A percentile compares a stretch with the other conserved stretches of the same genome.
Conservation (phyloP, 1,284 basidiomycete genomes). For the Ganoderma leucocontextum region DNA sequence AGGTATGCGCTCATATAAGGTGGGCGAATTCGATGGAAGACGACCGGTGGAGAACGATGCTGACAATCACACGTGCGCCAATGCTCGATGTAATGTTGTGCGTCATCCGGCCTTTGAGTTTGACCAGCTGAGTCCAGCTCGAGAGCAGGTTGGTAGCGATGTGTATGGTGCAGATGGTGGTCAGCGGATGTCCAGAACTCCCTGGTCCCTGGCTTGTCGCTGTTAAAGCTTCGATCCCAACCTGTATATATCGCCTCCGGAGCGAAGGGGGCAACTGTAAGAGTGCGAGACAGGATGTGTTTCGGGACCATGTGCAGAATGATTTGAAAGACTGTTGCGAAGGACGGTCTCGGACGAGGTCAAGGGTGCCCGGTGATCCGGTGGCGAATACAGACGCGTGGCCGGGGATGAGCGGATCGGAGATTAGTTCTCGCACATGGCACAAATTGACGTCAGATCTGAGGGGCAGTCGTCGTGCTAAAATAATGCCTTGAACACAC, state of each 20-base stretch:
- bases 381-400: not conserved
- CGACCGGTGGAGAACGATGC: not conserved
- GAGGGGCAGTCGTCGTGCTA: constrained; percentile 17
- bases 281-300: constrained; percentile 3
- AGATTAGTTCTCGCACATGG: constrained; percentile 9
- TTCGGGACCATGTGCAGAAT: not conserved
- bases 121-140: constrained; percentile 12
- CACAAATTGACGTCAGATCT: constrained; percentile 20
- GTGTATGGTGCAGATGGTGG: not conserved
- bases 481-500: constrained; percentile 5
- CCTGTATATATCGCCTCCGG: not conserved
- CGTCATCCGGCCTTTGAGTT: constrained; percentile 12
- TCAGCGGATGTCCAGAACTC: not conserved
- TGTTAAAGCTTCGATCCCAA: not conserved
- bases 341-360: not conserved
- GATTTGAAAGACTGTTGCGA: not conserved
- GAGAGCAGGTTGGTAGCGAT: not conserved
- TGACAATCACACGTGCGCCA: not conserved
- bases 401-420: constrained; percentile 4
- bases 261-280: not conserved
- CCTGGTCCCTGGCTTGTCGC: not conserved
- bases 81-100: constrained; percentile 12
- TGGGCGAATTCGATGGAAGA: not conserved
- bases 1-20: not conserved
- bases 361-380: not conserved